Evolutionary conservation across 768 basidiomycete species (phyloP), one percentile per base, ranked within the genome.

Genomic region (Plicaturopsis crispa): DNA sequence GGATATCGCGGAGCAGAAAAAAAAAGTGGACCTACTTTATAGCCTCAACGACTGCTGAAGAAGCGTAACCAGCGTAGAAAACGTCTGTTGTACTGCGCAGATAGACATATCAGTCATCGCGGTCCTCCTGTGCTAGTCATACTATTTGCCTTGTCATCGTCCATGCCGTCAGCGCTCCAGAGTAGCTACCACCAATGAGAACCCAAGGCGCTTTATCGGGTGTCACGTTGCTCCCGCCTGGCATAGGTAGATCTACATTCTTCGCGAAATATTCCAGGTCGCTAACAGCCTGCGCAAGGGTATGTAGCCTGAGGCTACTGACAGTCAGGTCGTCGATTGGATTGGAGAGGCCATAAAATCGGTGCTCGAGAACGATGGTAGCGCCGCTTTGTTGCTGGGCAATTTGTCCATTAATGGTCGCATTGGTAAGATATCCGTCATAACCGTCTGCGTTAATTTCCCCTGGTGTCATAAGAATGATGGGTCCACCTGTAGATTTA

Each of bases 271-370:
- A 81, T 12, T 66, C 80, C 26, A 84, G 56, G 48, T 86, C 83
- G 35, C 84, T 76, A 44, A 84, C 75, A 6, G 81, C 79, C 58
- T 86, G 84, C 51, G 83, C 77, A 33, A 86, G 69, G 2, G 80
- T 84, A 52, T 79, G 78, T 8, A 74, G 47, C 33, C 60, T 56
- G 31, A 86, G 59, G 49, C 77, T 83, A 47, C 68, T 55, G 22
- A 70, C 70, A 22, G 63, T 72, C 19, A 86, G 68, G 52, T 84
- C 67, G 14, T 69, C 61, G 34, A 66, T 69, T 4, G 84, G 84
- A 51, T 84, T 87, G 41, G 82, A 85, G n/a, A 72, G 57, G 11
- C 84, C 84, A 44, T 77, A 85, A 65, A 79, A 87, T 16, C 84
- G 70, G 49, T 86, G 84, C 48, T 86, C 83, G 19, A 84, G 43